Evolutionary conservation across 768 basidiomycete genomes (phyloP).

Genomic region (Amanita thiersii): DNA sequence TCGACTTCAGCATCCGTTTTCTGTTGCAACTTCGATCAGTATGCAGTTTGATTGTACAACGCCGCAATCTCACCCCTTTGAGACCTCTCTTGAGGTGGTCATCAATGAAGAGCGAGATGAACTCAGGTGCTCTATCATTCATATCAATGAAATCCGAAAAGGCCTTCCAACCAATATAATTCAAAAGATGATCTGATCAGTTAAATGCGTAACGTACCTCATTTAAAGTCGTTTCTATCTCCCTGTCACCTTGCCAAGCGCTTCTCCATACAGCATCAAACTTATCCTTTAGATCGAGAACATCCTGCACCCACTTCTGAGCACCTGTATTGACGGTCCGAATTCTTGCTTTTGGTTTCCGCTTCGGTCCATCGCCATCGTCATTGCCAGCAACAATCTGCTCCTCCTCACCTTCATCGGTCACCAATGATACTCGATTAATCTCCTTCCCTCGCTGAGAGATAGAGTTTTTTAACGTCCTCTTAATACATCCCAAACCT

Average conservation of each 20-base stretch:
- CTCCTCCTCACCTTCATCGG: constrained; percentile 18
- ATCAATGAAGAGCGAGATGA: constrained; percentile 93
- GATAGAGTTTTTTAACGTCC: constrained; percentile 65
- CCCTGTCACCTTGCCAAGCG: constrained; percentile 67
- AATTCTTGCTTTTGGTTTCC: constrained; percentile 43
- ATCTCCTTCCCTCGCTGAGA: constrained; percentile 69
- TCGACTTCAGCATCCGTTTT: constrained; percentile 96
- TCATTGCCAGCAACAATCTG: constrained; percentile 26
- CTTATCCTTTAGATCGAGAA: constrained; percentile 86
- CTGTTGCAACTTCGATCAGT: constrained; percentile 30
- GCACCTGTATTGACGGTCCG: constrained; percentile 29
- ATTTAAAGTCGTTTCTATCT: constrained; percentile 73
- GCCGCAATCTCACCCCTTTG: constrained; percentile 64
- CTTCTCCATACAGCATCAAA: constrained; percentile 70
- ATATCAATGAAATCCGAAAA: constrained; percentile 88
- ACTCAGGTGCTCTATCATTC: constrained; percentile 86
- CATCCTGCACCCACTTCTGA: constrained; percentile 87
- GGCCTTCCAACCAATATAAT: constrained; percentile 46
- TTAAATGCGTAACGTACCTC: constrained; percentile 47
- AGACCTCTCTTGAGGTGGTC: constrained; percentile 92
- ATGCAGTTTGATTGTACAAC: neutral
- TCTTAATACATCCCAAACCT: constrained; percentile 59
- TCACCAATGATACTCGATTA: constrained; percentile 50
- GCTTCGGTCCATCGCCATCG: constrained; percentile 21
- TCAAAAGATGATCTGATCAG: neutral